Conservation (phyloP, 306 rosid genomes). For the Malus orientalis region DNA sequence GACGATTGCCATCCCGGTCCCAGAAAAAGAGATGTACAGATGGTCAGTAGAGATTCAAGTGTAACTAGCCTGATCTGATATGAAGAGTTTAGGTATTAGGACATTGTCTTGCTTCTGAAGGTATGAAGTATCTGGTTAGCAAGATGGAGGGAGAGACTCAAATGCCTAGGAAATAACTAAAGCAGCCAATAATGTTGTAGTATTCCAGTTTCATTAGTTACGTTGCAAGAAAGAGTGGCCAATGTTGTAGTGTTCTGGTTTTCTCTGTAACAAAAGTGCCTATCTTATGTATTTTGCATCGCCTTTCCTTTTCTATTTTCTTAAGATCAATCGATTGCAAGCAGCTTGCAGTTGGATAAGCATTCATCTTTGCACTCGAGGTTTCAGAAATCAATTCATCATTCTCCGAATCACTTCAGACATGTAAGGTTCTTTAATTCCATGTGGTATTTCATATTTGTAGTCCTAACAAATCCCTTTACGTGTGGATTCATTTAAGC, state of each 20-base stretch:
- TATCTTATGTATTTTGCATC: neutral
- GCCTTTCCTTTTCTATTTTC: neutral
- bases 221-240: neutral
- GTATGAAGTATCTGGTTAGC: neutral
- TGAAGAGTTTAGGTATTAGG: neutral
- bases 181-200: neutral
- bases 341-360: too few species aligned
- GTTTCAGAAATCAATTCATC: too few species aligned
- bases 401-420: too few species aligned
- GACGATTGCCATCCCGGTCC: constrained; percentile 47
- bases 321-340: too few species aligned
- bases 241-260: neutral
- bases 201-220: neutral
- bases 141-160: neutral
- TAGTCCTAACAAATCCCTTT: too few species aligned
- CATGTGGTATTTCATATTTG: too few species aligned
- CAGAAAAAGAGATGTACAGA: constrained; percentile 50
- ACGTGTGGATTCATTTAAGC: too few species aligned
- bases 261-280: neutral
- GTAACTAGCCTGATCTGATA: constrained; percentile 12
- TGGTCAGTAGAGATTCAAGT: constrained; percentile 64
- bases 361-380: too few species aligned
- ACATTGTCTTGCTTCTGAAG: neutral
- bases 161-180: neutral
- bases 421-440: too few species aligned